Evolutionary conservation across 768 basidiomycete genomes (phyloP).

Genomic region (Sistotremastrum niveocremeum): DNA sequence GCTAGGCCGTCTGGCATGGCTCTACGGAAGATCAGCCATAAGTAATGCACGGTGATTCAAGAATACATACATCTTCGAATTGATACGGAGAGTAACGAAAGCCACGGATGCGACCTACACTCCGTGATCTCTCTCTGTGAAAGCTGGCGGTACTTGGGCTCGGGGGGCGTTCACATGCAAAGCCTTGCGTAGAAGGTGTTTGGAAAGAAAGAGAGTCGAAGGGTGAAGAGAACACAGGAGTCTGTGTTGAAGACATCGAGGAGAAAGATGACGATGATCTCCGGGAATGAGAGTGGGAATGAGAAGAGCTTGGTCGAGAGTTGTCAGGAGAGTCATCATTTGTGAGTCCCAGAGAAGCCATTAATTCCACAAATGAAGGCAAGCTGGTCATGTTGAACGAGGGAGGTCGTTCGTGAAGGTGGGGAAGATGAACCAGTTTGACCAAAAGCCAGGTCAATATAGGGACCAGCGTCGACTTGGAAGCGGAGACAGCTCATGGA

Average conservation of each 20-base stretch:
- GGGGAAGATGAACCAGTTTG: not conserved
- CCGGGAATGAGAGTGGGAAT: constrained; percentile 17
- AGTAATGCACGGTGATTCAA: no score
- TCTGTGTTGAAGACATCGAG: constrained; percentile 28
- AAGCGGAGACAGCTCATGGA: no score
- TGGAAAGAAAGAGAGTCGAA: constrained; percentile 25
- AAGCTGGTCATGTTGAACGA: constrained; percentile 45
- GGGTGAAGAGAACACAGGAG: constrained; percentile 18
- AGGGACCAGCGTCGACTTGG: no score
- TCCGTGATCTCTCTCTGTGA: no score
- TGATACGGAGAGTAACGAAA: no score
- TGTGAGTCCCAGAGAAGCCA: constrained; percentile 70
- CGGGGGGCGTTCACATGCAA: not conserved
- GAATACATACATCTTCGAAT: no score
- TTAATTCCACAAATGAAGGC: constrained; percentile 80
- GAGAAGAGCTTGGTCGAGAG: constrained; percentile 12
- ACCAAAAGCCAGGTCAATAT: no score
- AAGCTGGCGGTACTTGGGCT: no score
- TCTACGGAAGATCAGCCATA: no score
- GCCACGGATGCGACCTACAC: no score
- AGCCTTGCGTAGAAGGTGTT: constrained; percentile 28
- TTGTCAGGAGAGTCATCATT: constrained; percentile 22
- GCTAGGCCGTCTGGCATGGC: no score
- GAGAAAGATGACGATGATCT: constrained; percentile 35
- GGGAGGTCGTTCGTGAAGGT: constrained; percentile 10